Conservation (phyloP, 2,329 filamentous ascomycete genomes). For the Pyricularia pennisetigena region DNA sequence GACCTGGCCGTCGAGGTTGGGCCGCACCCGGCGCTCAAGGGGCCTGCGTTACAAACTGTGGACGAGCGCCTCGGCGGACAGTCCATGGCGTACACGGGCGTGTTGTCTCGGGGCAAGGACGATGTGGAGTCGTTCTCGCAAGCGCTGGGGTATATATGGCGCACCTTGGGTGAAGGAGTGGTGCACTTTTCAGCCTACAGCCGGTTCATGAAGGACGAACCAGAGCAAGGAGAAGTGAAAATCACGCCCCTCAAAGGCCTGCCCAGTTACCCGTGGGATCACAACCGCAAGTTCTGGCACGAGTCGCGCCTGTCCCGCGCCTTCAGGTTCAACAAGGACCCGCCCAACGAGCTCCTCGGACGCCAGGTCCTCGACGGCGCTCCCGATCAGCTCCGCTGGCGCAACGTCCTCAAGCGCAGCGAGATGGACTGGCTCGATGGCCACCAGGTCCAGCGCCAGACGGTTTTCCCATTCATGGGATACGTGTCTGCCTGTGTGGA, state of each 20-base stretch:
- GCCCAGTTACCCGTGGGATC: slow-evolving; percentile 36
- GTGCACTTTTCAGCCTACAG: slow-evolving; percentile 21
- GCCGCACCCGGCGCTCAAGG: slow-evolving; percentile 32
- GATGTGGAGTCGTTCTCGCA: neutral
- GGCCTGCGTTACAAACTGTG: slow-evolving; percentile 24
- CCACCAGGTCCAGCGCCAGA: slow-evolving; percentile 22
- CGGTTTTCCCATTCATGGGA: slow-evolving; percentile 23
- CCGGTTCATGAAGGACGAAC: slow-evolving; percentile 22
- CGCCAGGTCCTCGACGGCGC: neutral
- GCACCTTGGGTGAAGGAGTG: neutral
- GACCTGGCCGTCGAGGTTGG: slow-evolving; percentile 32
- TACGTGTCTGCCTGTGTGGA: neutral
- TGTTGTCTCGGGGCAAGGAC: neutral
- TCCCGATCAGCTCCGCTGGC: slow-evolving; percentile 18
- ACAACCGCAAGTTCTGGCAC: slow-evolving; percentile 34
- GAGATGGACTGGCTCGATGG: slow-evolving; percentile 27
- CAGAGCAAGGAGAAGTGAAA: slow-evolving; percentile 14
- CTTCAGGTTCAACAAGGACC: slow-evolving; percentile 7
- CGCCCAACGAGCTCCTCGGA: slow-evolving; percentile 9
- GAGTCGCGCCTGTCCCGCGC: slow-evolving; percentile 29
- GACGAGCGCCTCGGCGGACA: slow-evolving; percentile 6
- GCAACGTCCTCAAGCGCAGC: slow-evolving; percentile 12
- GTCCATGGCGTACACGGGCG: neutral
- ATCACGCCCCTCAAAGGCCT: slow-evolving; percentile 29
- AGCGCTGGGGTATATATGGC: neutral